phyloP scores from a whole-genome alignment of 139 green algal species.

The Zygnema cylindricum region DNA sequence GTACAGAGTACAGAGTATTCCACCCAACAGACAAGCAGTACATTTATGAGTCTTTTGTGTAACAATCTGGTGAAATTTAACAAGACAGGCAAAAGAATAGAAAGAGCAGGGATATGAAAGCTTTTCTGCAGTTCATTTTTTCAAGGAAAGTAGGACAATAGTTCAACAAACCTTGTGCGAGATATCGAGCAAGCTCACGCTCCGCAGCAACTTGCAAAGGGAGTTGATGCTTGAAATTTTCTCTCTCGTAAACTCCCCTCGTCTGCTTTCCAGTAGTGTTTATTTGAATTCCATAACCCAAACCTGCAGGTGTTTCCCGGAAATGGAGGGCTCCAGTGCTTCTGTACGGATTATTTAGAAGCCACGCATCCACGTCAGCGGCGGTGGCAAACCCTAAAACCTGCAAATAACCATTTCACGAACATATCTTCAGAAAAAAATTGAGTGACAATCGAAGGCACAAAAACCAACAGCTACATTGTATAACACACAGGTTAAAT shows the following conservation, averaged over 20 bases:
- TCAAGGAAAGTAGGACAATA: not conserved
- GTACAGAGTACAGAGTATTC: too few relatives aligned
- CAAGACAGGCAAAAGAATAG: too few relatives aligned
- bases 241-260: constrained; percentile 77
- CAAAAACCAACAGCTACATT: not conserved
- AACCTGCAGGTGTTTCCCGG: not conserved
- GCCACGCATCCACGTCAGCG: constrained; percentile 71
- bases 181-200: constrained; percentile 73
- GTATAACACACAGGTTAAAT: not conserved
- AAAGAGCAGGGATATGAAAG: too few relatives aligned
- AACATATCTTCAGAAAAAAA: not conserved
- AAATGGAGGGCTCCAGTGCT: constrained; percentile 45
- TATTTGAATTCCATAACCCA: constrained; percentile 79
- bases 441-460: not conserved
- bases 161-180: constrained; percentile 40
- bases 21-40: too few relatives aligned
- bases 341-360: constrained; percentile 71
- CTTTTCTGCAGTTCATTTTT: too few relatives aligned
- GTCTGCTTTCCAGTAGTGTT: constrained; percentile 87
- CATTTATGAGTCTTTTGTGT: too few relatives aligned
- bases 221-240: constrained; percentile 76
- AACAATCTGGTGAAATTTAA: too few relatives aligned
- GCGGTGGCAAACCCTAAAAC: constrained; percentile 67
- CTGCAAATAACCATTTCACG: not conserved
- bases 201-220: constrained; percentile 83